phyloP scores from a whole-genome alignment of 2,329 filamentous ascomycete genomes.

The Mariannaea sp. region DNA sequence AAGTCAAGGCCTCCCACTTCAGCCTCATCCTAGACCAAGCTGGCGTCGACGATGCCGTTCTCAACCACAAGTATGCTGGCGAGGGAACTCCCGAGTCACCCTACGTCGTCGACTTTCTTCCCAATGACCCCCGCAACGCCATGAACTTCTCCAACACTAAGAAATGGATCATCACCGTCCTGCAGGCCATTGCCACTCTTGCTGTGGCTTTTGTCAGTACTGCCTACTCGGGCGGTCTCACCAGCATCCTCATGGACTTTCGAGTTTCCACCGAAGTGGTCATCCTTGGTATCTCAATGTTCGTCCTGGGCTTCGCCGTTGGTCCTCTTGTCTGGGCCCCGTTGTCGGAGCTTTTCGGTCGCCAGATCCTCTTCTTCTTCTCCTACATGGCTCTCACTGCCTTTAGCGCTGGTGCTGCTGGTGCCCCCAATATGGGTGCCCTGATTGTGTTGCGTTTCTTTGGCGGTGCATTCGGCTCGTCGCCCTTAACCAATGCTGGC shows the following conservation, averaged over 20 bases:
- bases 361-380: conserved; percentile 62
- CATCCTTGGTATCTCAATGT: conserved; percentile 67
- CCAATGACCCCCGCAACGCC: conserved; percentile 69
- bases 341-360: conserved; percentile 66
- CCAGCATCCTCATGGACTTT: conserved; percentile 61
- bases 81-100: conserved; percentile 69
- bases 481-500: conserved; percentile 65
- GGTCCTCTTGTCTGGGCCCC: conserved; percentile 70
- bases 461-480: conserved; percentile 65
- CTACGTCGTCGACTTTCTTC: conserved; percentile 70
- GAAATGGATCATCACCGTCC: conserved; percentile 69
- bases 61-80: conserved; percentile 61
- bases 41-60: conserved; percentile 60
- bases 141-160: conserved; percentile 59
- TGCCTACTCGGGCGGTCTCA: conserved; percentile 65
- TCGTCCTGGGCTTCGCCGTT: conserved; percentile 65
- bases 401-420: conserved; percentile 66
- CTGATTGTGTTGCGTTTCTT: conserved; percentile 73
- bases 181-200: conserved; percentile 69
- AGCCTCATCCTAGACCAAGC: conserved; percentile 61
- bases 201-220: conserved; percentile 73
- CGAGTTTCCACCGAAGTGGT: conserved; percentile 55
- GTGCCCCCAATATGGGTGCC: conserved; percentile 60
- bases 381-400: conserved; percentile 62
- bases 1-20: conserved; percentile 51